Percentiles rank a stretch among this genome's conserved stretches.
Evolutionary conservation across 176 grass and related monocot genomes (phyloP).

Genomic region (Paspalum vaginatum): DNA sequence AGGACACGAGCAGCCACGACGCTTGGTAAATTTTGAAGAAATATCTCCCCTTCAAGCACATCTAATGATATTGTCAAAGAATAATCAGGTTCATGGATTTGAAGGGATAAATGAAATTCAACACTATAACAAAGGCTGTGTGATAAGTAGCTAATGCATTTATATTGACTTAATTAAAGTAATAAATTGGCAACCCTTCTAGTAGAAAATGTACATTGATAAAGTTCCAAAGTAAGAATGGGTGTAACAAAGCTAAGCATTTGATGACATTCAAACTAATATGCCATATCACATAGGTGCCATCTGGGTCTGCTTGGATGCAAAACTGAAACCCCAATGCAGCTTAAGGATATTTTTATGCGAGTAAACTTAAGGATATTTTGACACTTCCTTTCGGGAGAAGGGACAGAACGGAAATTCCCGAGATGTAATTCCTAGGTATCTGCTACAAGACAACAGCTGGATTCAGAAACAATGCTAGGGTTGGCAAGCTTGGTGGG

Average conservation of each 20-base stretch:
- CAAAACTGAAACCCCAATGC: not conserved
- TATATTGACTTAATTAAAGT: slow-evolving; percentile 14
- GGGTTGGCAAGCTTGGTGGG: not conserved
- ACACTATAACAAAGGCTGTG: not conserved
- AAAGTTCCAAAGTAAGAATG: slow-evolving; percentile 26
- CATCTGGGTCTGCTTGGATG: not conserved
- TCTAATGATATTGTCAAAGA: slow-evolving; percentile 51
- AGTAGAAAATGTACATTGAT: not conserved
- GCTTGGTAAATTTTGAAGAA: slow-evolving; percentile 99
- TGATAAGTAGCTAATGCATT: not conserved
- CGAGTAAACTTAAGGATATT: too few species aligned
- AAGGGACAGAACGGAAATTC: not conserved
- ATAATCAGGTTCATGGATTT: slow-evolving; percentile 32
- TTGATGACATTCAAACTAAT: not conserved
- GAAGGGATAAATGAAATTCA: not conserved
- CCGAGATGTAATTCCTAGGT: not conserved
- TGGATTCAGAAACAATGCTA: not conserved
- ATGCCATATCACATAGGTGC: not conserved
- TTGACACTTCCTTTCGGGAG: too few species aligned
- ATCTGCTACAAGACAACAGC: not conserved
- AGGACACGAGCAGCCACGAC: slow-evolving; percentile 80
- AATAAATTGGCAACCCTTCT: not conserved
- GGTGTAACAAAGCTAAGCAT: slow-evolving; percentile 14
- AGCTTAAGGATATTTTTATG: not conserved
- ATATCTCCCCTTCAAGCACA: slow-evolving; percentile 98